Conservation (phyloP, 78 protist genomes). For the Anaeramoeba ignava region DNA sequence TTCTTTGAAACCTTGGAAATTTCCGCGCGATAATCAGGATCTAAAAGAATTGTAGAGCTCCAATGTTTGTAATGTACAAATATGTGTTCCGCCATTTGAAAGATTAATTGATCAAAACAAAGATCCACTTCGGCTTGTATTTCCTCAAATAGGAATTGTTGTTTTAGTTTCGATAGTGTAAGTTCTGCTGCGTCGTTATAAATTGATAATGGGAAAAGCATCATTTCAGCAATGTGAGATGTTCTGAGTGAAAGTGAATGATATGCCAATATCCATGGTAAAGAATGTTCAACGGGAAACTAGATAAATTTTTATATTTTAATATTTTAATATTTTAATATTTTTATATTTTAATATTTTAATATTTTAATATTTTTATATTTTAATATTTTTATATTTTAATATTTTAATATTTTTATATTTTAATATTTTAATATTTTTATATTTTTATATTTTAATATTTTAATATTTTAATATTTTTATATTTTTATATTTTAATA, state of each 20-base stretch:
- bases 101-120: conserved; percentile 68
- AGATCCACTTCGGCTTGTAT: conserved; percentile 74
- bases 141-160: conserved; percentile 62
- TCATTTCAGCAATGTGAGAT: conserved; percentile 33
- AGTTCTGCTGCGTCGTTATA: conserved; percentile 69
- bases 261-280: conserved; percentile 70
- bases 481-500: too few species aligned
- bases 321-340: too few species aligned
- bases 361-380: too few species aligned
- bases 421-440: too few species aligned
- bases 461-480: too few species aligned
- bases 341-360: too few species aligned
- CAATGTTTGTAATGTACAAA: conserved; percentile 58
- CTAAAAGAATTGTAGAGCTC: conserved; percentile 28
- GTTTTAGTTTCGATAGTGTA: conserved; percentile 37
- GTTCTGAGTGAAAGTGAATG: conserved; percentile 44
- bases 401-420: too few species aligned
- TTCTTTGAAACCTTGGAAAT: conserved; percentile 1
- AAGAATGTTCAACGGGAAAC: conserved; percentile 71
- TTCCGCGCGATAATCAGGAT: conserved; percentile 1
- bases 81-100: conserved; percentile 41
- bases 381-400: too few species aligned
- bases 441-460: too few species aligned
- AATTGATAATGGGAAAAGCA: conserved; percentile 60
- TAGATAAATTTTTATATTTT: too few species aligned